A percentile compares a stretch with the other conserved stretches of the same genome.
Conservation (phyloP, 1,284 basidiomycete genomes). For the Mycena sp. region DNA sequence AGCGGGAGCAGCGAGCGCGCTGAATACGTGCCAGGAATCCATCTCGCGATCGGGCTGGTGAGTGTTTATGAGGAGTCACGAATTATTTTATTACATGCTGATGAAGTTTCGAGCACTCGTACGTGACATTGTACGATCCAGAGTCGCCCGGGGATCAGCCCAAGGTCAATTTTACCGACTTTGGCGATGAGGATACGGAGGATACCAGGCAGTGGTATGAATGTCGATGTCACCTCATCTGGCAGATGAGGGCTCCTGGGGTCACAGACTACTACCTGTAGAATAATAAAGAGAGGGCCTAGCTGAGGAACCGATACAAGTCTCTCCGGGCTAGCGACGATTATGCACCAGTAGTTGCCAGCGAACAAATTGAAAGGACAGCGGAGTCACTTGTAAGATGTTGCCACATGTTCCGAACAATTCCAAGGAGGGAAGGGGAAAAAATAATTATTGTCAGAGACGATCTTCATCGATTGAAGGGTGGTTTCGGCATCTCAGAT, state of each 20-base stretch:
- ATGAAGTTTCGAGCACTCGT: constrained; percentile 11
- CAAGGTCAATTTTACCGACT: neutral
- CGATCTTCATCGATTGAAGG: no score
- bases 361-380: no score
- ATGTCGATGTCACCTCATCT: constrained; percentile 2
- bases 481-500: no score
- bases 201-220: constrained; percentile 10
- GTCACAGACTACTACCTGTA: constrained; percentile 23
- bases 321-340: no score
- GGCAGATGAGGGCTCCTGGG: constrained; percentile 23
- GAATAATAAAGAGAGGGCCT: neutral
- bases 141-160: neutral
- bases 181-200: constrained; percentile 14
- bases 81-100: neutral
- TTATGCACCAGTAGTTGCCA: no score
- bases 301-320: no score
- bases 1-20: constrained; percentile 5
- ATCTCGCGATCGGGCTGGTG: constrained; percentile 22
- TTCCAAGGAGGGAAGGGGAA: no score
- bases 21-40: constrained; percentile 20
- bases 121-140: constrained; percentile 22
- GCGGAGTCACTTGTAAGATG: no score
- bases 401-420: no score
- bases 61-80: neutral
- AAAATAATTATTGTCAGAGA: no score